phyloP scores from a whole-genome alignment of 1,139 yeast genomes.

The Hemisphaericaspora lyxosophila region DNA sequence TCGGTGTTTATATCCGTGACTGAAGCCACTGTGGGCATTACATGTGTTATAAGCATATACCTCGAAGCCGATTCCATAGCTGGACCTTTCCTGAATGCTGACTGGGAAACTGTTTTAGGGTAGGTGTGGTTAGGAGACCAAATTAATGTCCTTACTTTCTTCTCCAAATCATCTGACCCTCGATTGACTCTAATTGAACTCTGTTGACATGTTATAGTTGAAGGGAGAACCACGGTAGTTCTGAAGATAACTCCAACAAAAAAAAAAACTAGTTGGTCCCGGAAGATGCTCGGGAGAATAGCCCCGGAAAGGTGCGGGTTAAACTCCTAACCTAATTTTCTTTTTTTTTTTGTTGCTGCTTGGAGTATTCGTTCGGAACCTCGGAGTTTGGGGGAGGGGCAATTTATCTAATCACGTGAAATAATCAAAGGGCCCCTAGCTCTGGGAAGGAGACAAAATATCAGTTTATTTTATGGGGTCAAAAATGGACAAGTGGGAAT shows the following conservation, averaged over 20 bases:
- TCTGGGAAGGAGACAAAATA: background rate
- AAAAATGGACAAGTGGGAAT: background rate
- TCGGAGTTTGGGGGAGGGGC: slow-evolving; percentile 3
- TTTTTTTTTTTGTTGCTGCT: background rate
- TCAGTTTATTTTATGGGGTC: background rate
- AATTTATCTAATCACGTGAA: slow-evolving; percentile 1
- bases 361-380: background rate
- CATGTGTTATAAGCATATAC: too few relatives aligned
- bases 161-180: too few relatives aligned
- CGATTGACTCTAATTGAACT: too few relatives aligned
- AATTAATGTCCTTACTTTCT: too few relatives aligned
- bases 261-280: background rate
- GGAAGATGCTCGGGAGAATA: slow-evolving; percentile 1
- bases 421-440: background rate
- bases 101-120: too few relatives aligned
- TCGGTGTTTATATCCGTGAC: too few relatives aligned
- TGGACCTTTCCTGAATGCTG: too few relatives aligned
- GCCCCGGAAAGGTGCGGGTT: slow-evolving; percentile 3
- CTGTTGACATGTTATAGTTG: too few relatives aligned
- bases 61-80: too few relatives aligned
- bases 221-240: background rate
- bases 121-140: too few relatives aligned
- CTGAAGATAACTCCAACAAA: background rate
- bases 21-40: too few relatives aligned
- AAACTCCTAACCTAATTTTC: background rate